Evolutionary conservation across 108 stramenopile genomes (phyloP), one percentile per base, ranked within the genome.

Genomic region (Cyclotella distinguenda): DNA sequence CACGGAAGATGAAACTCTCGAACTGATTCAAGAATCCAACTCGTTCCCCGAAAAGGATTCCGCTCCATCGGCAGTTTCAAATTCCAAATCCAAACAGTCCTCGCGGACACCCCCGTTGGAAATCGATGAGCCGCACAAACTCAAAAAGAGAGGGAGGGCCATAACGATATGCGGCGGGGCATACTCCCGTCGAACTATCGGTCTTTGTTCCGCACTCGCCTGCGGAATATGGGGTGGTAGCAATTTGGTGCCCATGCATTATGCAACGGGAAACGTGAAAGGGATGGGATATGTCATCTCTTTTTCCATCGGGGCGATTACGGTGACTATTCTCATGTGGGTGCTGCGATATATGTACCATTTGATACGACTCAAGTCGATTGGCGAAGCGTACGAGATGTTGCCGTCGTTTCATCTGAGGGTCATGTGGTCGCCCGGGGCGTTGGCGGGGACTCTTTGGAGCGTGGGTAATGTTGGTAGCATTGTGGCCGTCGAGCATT

Each of bases 391-490:
- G 0, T 82, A 66, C 38, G 43, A 51, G 8, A 21, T 52, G 6
- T 35, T 85, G 25, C 84, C 84, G 10, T 67, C 81, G 9, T 77
- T 82, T 70, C 84, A 85, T 59, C 39, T 77, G 4, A 51, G 44
- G 30, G 75, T 68, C 1, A 85, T 85, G 84, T 82, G 81, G 84
- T 53, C 67, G 19, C 56, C 81, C n/a, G 84, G 81, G 16, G 71
- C 66, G 27, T 55, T 49, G 1, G 68, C 83, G 4, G 86, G 80
- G 48, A 52, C 40, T 51, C 77, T 64, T 6, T 88, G 64, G 72
- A 82, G 65, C 48, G 64, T 93, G 45, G 92, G 87, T 39, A 93
- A 90, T 64, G 83, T 93, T 60, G 74, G 83, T 13, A 78, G 70
- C 42, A 90, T 93, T 48, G 38, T 93, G 1, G 72, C 89, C 19